These are phyloP conservation scores for Apiospora marii DNA, from an alignment of 2,329 filamentous ascomycete species.

Conservation along the genomic window DNA sequence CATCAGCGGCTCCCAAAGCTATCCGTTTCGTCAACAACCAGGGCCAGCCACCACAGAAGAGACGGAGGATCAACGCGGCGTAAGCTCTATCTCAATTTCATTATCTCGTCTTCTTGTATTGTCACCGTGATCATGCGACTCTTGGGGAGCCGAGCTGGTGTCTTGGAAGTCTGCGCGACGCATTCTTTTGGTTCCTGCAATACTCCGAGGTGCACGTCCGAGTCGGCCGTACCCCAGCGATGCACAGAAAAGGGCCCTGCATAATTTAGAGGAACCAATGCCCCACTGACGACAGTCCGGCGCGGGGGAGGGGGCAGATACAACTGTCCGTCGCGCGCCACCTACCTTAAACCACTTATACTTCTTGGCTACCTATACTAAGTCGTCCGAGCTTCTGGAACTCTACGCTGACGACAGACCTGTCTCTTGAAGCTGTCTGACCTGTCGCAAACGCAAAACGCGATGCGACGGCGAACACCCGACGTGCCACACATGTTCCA, in stretches of 20 bases:
- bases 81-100: constrained; percentile 49
- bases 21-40: constrained; percentile 86
- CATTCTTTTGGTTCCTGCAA: not conserved
- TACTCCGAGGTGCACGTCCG: not conserved
- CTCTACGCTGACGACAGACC: constrained; percentile 31
- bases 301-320: not conserved
- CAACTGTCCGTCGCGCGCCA: not conserved
- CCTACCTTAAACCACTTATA: constrained; percentile 15
- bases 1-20: constrained; percentile 59
- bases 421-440: constrained; percentile 63
- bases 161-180: not conserved
- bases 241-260: constrained; percentile 13
- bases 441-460: constrained; percentile 79
- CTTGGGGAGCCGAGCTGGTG: not conserved
- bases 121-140: not conserved
- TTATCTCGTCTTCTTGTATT: not conserved
- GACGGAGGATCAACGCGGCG: constrained; percentile 81
- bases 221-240: constrained; percentile 9
- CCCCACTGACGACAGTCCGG: constrained; percentile 9
- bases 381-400: constrained; percentile 28
- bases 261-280: constrained; percentile 7
- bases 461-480: constrained; percentile 78
- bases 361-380: not conserved
- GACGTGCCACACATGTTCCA: constrained; percentile 74
- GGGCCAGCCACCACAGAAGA: constrained; percentile 80